phyloP scores from a whole-genome alignment of 2,329 filamentous ascomycete genomes.

The Pochonia chlamydosporia region DNA sequence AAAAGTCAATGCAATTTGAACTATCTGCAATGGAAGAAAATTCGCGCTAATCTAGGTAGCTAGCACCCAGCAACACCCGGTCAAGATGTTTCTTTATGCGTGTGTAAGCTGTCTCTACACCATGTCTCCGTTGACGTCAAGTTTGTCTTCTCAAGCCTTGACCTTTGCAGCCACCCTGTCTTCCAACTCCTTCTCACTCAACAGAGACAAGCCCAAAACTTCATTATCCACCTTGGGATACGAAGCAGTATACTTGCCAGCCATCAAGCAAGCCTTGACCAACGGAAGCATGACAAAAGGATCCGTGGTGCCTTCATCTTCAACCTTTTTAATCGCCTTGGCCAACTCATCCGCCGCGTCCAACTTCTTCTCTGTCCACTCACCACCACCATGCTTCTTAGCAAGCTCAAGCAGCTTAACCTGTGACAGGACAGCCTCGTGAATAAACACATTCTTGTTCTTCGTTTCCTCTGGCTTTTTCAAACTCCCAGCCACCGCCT shows the following conservation, averaged over 20 bases:
- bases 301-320: constrained; percentile 21
- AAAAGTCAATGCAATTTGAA: too few species aligned
- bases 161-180: too few species aligned
- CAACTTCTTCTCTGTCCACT: constrained; percentile 36
- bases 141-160: too few species aligned
- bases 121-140: too few species aligned
- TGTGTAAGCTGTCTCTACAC: too few species aligned
- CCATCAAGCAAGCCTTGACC: constrained; percentile 25
- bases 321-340: constrained; percentile 20
- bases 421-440: constrained; percentile 40
- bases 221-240: constrained; percentile 35
- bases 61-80: too few species aligned
- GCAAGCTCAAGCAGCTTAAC: constrained; percentile 36
- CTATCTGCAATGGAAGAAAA: too few species aligned
- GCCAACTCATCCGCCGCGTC: constrained; percentile 20
- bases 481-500: constrained; percentile 43
- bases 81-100: too few species aligned
- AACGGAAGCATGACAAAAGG: constrained; percentile 23
- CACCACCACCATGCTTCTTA: constrained; percentile 39
- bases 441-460: constrained; percentile 42
- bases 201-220: constrained; percentile 28
- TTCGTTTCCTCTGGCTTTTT: constrained; percentile 44
- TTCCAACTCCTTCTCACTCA: too few species aligned
- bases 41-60: too few species aligned
- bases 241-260: constrained; percentile 23